Evolutionary conservation across 306 rosid species (phyloP).

Genomic region (Urtica urens): DNA sequence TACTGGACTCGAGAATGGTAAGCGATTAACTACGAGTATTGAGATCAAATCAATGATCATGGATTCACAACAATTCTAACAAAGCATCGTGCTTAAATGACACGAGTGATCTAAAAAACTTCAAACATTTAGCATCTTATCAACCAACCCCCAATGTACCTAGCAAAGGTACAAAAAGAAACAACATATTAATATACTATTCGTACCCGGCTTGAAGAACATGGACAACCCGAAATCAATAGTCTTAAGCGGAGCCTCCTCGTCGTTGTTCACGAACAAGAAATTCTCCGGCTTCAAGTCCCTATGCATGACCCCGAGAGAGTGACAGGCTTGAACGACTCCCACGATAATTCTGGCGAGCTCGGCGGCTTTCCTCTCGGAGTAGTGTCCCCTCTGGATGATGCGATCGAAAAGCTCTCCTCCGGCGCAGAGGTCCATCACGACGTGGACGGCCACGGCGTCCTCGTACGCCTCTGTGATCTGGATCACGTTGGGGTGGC

Average conservation of each 20-base stretch:
- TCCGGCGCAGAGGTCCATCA: slow-evolving; percentile 89
- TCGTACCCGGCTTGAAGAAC: slow-evolving; percentile 88
- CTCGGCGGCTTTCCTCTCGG: slow-evolving; percentile 73
- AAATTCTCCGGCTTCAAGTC: slow-evolving; percentile 95
- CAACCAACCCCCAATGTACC: too few relatives aligned
- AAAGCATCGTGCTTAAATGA: too few relatives aligned
- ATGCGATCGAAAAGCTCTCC: slow-evolving; percentile 91
- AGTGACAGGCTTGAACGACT: slow-evolving; percentile 74
- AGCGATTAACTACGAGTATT: too few relatives aligned
- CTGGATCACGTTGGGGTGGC: slow-evolving; percentile 80
- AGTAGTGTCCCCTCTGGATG: slow-evolving; percentile 79
- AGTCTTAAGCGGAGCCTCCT: slow-evolving; percentile 68
- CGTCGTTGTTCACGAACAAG: slow-evolving; percentile 53
- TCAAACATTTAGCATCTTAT: too few relatives aligned
- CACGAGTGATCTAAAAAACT: too few relatives aligned
- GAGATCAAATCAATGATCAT: too few relatives aligned
- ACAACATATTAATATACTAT: neutral
- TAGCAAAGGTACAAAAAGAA: too few relatives aligned
- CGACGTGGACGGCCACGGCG: slow-evolving; percentile 74
- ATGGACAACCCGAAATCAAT: slow-evolving; percentile 92
- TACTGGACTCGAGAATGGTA: too few relatives aligned
- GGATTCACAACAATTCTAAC: too few relatives aligned
- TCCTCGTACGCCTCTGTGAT: slow-evolving; percentile 73
- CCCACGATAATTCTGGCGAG: slow-evolving; percentile 67
- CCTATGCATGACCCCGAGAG: slow-evolving; percentile 97